Base-by-base conservation (phyloP, 179 eudicot genomes). In the Silene coronaria region DNA sequence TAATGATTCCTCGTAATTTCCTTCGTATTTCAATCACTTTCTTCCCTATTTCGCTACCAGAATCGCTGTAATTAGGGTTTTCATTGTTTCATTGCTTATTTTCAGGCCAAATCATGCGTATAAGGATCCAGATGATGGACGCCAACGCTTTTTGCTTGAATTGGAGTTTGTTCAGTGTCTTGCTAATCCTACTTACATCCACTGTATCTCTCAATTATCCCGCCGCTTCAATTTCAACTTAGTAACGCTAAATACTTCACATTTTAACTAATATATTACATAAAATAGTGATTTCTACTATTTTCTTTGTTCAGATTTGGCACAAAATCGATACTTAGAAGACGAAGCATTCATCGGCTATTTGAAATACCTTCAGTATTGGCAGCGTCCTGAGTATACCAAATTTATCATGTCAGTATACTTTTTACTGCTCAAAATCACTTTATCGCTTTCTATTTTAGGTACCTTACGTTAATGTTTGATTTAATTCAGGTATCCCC, bases 341-440 rank as follows among this genome's bases (percentile, higher is more conserved):
- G 98, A 94, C 77, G 97, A 94, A 85, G 89, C 97, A 72, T 94
- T 94, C 73, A 89, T 92, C 71, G 95, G 97, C 57, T 94, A 94
- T 86, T 86, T 94, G 87, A 94, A 94, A 36, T 94, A 92, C 79
- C 93, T 94, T 78, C 97, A 89, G 69, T 92, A 94, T 80, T 94
- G 98, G 98, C 96, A 94, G 84, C 91, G 84, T 6, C 96, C 97
- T 2, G 97, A 94, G 81, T 94, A 92, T 77, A 60, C 89, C 16
- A 94, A 94, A 77, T 94, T 88, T 62, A 94, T 94, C 60, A 90
- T 92, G 98, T 89, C 73, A 83, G 45, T 51, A 8, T 70, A 36
- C 45, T 21, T 80, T 30, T 78, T 66, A 16, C 2, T 30, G 28
- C 16, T 22, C 38, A 6, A 14, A 14, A 36, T 12, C 32, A 13